Conservation (phyloP, 306 rosid genomes). For the Oxytropis ochrocephala region DNA sequence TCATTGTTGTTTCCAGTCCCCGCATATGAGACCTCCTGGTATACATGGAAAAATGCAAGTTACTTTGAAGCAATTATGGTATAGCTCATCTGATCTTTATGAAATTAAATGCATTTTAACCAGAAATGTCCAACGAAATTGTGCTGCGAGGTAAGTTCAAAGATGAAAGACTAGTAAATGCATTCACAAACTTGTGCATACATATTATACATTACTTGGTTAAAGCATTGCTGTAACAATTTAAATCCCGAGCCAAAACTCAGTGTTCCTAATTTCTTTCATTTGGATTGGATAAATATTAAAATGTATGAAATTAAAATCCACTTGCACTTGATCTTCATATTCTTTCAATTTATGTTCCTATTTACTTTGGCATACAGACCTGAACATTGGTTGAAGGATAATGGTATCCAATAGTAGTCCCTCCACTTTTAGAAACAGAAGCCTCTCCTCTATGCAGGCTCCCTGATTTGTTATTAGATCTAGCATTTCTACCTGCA, state of each 20-base stretch:
- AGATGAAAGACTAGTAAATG: neutral
- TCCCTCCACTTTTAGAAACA: slow-evolving; percentile 36
- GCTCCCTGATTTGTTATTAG: slow-evolving; percentile 33
- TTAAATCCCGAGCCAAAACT: neutral
- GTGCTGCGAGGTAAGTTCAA: neutral
- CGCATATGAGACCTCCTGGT: slow-evolving; percentile 40
- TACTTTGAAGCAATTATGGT: slow-evolving; percentile 12
- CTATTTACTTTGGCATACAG: slow-evolving; percentile 14
- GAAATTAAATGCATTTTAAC: slow-evolving; percentile 6
- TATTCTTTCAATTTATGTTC: too few species aligned
- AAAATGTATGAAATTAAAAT: neutral
- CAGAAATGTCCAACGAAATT: neutral
- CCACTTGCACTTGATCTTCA: too few species aligned
- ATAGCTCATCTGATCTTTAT: neutral
- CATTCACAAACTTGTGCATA: neutral
- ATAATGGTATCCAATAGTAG: slow-evolving; percentile 55
- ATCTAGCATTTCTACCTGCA: slow-evolving; percentile 52
- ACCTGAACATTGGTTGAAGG: slow-evolving; percentile 59
- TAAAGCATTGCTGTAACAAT: neutral
- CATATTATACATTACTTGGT: neutral
- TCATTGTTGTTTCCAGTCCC: slow-evolving; percentile 22
- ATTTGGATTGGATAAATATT: neutral
- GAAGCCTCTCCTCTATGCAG: slow-evolving; percentile 36
- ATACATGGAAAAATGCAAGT: slow-evolving; percentile 15
- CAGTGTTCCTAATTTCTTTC: neutral